These are phyloP conservation scores for Colletotrichum tamarilloi DNA, from an alignment of 2,329 filamentous ascomycete genomes.

Conservation along the genomic window DNA sequence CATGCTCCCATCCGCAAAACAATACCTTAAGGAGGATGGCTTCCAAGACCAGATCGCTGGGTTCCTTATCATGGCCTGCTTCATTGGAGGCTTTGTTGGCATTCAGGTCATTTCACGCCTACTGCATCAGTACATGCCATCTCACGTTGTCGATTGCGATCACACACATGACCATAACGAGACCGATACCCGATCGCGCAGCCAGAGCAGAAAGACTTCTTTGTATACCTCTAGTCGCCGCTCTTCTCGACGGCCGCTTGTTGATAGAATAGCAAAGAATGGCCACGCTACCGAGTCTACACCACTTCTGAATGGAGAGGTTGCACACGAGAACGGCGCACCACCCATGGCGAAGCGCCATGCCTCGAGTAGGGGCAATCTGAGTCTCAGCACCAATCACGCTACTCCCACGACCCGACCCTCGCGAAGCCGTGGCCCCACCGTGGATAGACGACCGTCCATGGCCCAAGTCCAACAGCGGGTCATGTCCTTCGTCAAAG, in stretches of 20 bases:
- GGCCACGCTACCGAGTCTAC: slow-evolving; percentile 56
- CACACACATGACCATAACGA: slow-evolving; percentile 74
- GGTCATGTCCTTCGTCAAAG: slow-evolving; percentile 73
- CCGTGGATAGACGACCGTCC: slow-evolving; percentile 60
- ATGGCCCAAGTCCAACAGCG: slow-evolving; percentile 65
- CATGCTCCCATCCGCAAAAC: slow-evolving; percentile 89
- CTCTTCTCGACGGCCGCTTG: slow-evolving; percentile 41
- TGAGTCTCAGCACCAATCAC: slow-evolving; percentile 29
- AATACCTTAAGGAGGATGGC: slow-evolving; percentile 78
- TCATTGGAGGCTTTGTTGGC: slow-evolving; percentile 77
- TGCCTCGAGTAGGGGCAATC: slow-evolving; percentile 43
- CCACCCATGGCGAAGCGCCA: slow-evolving; percentile 43
- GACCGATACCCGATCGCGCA: slow-evolving; percentile 41
- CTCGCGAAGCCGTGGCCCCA: slow-evolving; percentile 41
- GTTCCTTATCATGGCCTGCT: slow-evolving; percentile 75
- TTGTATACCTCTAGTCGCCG: slow-evolving; percentile 42
- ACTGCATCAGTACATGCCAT: slow-evolving; percentile 79
- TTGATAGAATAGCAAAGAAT: slow-evolving; percentile 30
- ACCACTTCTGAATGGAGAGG: slow-evolving; percentile 54
- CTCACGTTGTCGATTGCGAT: slow-evolving; percentile 84
- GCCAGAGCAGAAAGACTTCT: slow-evolving; percentile 33
- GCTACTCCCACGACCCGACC: slow-evolving; percentile 22
- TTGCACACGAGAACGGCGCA: slow-evolving; percentile 41
- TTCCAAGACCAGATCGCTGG: slow-evolving; percentile 75
- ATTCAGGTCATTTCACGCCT: slow-evolving; percentile 80